A percentile compares a stretch with the other conserved stretches of the same genome.
phyloP scores from a whole-genome alignment of 179 eudicot species.

The Beta corolliflora region DNA sequence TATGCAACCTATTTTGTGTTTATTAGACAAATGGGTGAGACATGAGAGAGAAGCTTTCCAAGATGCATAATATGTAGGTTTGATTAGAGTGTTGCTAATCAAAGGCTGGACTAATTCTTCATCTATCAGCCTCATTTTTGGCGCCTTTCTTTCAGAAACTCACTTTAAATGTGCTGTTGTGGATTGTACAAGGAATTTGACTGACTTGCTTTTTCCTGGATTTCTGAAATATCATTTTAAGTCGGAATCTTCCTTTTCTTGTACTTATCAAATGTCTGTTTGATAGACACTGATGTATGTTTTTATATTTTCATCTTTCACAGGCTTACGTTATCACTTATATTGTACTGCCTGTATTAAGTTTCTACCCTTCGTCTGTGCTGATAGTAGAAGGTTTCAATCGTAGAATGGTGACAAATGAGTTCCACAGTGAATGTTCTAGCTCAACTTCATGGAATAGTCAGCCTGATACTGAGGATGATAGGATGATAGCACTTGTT shows the following conservation, averaged over 20 bases:
- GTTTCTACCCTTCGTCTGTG: conserved; percentile 1
- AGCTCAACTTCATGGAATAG: conserved; percentile 77
- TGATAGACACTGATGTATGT: not conserved
- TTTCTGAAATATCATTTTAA: not conserved
- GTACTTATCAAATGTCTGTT: not conserved
- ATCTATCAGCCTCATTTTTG: not conserved
- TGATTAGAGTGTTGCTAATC: conserved; percentile 4
- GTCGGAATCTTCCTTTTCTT: not conserved
- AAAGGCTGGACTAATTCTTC: not conserved
- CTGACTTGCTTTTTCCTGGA: not conserved
- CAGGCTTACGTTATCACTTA: conserved; percentile 9
- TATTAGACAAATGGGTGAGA: not conserved
- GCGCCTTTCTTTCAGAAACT: not conserved
- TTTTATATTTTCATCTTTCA: not conserved
- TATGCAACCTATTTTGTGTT: not conserved
- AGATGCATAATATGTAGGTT: not conserved
- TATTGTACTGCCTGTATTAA: not conserved
- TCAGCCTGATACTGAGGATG: conserved; percentile 69
- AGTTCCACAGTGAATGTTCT: conserved; percentile 51
- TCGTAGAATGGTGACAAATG: conserved; percentile 40
- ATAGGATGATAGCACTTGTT: conserved; percentile 76
- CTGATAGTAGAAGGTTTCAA: conserved; percentile 15
- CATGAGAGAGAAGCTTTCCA: not conserved
- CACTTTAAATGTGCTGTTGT: not conserved
- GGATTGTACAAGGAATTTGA: not conserved